These are phyloP conservation scores for Starmerella potacharoeniae DNA, from an alignment of 805 yeast genomes.

Conservation along the genomic window DNA sequence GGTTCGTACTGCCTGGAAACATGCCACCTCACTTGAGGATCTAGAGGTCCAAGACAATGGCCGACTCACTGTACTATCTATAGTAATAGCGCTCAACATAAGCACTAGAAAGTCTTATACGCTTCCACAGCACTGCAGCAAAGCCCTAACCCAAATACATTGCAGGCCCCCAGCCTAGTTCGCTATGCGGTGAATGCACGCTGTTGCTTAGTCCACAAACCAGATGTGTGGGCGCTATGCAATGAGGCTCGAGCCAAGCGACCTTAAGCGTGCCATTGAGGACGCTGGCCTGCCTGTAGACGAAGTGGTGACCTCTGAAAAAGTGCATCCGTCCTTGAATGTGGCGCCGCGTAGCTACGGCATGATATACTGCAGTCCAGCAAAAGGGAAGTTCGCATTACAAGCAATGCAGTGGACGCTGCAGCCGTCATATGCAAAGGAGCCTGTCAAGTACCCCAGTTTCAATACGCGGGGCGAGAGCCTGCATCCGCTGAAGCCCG, in stretches of 20 bases:
- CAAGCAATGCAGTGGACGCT: constrained; percentile 65
- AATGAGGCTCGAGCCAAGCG: constrained; percentile 1
- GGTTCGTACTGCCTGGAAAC: too few relatives aligned
- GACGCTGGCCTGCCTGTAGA: constrained; percentile 5
- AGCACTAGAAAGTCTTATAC: too few relatives aligned
- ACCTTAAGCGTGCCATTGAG: constrained; percentile 1
- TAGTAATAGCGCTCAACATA: too few relatives aligned
- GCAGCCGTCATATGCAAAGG: constrained; percentile 38
- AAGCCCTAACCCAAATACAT: neutral
- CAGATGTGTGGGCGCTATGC: constrained; percentile 23
- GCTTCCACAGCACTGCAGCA: too few relatives aligned
- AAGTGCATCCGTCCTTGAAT: constrained; percentile 6
- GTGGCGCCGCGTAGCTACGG: constrained; percentile 15
- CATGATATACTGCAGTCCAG: constrained; percentile 3
- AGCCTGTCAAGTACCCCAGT: constrained; percentile 19
- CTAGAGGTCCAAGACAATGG: too few relatives aligned
- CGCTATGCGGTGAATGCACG: neutral
- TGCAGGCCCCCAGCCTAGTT: too few relatives aligned
- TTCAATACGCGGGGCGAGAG: constrained; percentile 71
- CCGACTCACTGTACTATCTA: too few relatives aligned
- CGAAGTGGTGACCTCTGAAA: neutral
- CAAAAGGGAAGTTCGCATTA: neutral
- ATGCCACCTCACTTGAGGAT: too few relatives aligned
- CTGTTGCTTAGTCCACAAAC: neutral
- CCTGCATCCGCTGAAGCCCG: constrained; percentile 34